Evolutionary conservation across 768 basidiomycete genomes (phyloP), one percentile per base, ranked within the genome.

Genomic region (Lepiota venenata): DNA sequence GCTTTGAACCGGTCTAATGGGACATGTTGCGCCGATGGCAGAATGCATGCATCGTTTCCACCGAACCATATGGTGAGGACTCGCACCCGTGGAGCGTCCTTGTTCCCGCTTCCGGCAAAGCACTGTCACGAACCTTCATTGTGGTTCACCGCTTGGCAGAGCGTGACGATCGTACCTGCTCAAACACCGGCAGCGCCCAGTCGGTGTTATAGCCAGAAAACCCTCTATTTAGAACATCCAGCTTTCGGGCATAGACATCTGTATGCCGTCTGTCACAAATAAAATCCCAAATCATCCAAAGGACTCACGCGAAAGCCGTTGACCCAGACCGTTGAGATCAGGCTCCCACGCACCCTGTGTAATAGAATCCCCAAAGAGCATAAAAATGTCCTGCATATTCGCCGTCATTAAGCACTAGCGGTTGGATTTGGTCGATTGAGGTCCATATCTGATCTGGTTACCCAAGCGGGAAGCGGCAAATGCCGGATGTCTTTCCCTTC

Each of bases 1-100:
- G 69, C 66, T 32, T 71, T 76, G 74, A 83, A 96, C 45, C 74
- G 73, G 16, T 74, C 68, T 22, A 90, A 70, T 2, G 92, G 87
- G 41, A 95, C 88, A 64, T 93, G 87, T 63, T 96, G 94, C 14
- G 74, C 69, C 16, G 78, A 83, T 0, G 79, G 80, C 25, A 71
- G 67, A 47, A 90, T 74, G 60, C 80, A 82, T 5, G 94, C 82
- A 66, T 98, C 94, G 69, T 98, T 98, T 14, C 86, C 85, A 45
- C 93, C 93, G 56, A 91, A 90, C 92, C 92, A 97, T 63, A 96
- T 83, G 5, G 82, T 82, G 56, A 95, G 74, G n/a, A 95, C 67
- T 39, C 81, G 82, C 35, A 93, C 76, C 42, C 76, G 81, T 7
- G 88, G 85, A 36, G 74, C 72, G 48, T 66, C 61, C 50, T 72